A percentile compares a stretch with the other conserved stretches of the same genome.
These are phyloP conservation scores for Limonium bicolor DNA, from an alignment of 148 eudicot genomes.

Conservation along the genomic window DNA sequence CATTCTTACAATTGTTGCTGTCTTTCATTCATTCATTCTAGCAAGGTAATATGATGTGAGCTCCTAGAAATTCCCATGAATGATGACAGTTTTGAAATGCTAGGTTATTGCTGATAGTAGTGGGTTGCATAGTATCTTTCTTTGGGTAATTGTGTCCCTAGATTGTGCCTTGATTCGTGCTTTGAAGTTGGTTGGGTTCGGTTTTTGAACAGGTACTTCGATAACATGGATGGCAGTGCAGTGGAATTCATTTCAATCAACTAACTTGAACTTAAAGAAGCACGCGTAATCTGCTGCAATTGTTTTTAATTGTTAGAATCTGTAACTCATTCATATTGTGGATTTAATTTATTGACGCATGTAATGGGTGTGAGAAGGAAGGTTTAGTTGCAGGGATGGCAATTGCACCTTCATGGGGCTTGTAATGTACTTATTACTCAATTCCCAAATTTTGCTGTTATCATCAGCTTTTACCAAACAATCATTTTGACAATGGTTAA, in stretches of 20 bases:
- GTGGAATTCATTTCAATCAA: constrained; percentile 54
- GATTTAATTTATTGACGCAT: no score
- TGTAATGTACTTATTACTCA: background rate
- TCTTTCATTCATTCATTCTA: background rate
- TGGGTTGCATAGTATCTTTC: background rate
- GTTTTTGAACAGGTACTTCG: constrained; percentile 51
- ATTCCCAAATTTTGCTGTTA: no score
- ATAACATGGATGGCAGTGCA: constrained; percentile 80
- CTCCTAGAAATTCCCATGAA: background rate
- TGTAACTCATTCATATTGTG: constrained; percentile 1
- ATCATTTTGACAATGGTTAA: no score
- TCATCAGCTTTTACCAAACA: no score
- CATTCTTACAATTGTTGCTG: background rate
- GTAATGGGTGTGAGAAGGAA: background rate
- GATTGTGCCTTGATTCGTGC: no score
- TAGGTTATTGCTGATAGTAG: background rate
- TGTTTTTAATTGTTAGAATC: background rate
- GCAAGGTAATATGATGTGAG: background rate
- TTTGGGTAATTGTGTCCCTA: background rate
- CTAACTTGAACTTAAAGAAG: constrained; percentile 6
- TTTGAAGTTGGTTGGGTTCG: no score
- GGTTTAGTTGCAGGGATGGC: background rate
- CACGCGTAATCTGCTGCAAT: background rate
- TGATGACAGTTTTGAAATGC: background rate
- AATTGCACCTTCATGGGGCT: background rate